A percentile compares a stretch with the other conserved stretches of the same genome.
phyloP scores from a whole-genome alignment of 495 filamentous ascomycete species.

The Aspergillus bertholletiae region DNA sequence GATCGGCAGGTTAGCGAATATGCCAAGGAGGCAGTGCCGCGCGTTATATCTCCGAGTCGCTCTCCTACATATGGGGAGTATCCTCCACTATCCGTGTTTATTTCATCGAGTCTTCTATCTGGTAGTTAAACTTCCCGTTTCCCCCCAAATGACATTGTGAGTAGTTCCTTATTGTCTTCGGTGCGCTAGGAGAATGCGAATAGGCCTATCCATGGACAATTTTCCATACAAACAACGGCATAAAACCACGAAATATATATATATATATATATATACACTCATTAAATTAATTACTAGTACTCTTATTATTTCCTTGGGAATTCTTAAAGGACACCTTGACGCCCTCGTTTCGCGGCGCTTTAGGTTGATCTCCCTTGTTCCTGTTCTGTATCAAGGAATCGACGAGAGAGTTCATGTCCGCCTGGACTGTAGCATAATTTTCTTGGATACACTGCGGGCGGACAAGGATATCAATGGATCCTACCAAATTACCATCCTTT shows the following conservation, averaged over 20 bases:
- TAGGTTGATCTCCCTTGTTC: neutral
- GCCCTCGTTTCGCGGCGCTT: no score
- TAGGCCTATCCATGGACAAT: no score
- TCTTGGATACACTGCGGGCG: constrained; percentile 9
- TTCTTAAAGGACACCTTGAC: no score
- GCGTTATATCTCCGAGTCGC: constrained; percentile 8
- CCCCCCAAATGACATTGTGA: no score
- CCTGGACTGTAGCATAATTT: constrained; percentile 20
- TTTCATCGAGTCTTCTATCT: neutral
- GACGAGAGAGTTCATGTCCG: constrained; percentile 21
- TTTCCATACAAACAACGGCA: no score
- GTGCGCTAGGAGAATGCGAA: no score
- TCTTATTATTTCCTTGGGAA: neutral
- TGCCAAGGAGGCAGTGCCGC: constrained; percentile 17
- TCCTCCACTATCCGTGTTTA: neutral
- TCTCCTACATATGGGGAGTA: neutral
- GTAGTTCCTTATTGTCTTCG: no score
- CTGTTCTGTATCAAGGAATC: constrained; percentile 8
- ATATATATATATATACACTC: neutral
- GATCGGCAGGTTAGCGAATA: constrained; percentile 19
- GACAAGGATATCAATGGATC: constrained; percentile 27
- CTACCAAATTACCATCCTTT: constrained; percentile 14
- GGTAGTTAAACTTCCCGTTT: no score
- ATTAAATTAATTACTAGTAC: neutral
- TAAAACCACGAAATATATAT: no score